Conservation (phyloP, 1,284 basidiomycete species). For the Amylostereum areolatum region DNA sequence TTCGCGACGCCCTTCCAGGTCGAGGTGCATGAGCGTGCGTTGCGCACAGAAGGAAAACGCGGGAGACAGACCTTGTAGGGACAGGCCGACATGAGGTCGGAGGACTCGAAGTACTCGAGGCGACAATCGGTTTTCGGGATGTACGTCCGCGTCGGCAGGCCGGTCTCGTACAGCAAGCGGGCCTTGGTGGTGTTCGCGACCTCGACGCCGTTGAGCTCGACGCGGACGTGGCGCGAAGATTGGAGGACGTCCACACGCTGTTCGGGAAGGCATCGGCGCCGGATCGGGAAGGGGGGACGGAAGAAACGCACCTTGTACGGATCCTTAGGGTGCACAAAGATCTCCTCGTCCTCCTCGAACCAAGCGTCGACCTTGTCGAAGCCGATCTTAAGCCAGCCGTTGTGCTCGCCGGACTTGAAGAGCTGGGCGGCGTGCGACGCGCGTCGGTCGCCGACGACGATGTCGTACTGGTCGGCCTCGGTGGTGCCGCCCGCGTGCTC, state of each 20-base stretch:
- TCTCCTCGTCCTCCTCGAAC: conserved; percentile 64
- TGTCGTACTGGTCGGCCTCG: conserved; percentile 32
- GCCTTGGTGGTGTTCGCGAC: conserved; percentile 53
- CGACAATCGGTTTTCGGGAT: conserved; percentile 52
- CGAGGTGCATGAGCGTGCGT: background rate
- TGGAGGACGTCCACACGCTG: conserved; percentile 56
- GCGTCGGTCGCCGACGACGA: conserved; percentile 36
- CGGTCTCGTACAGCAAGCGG: conserved; percentile 52
- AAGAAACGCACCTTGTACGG: conserved; percentile 50
- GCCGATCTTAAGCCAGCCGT: conserved; percentile 41
- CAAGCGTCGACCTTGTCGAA: conserved; percentile 52
- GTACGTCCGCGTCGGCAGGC: conserved; percentile 51
- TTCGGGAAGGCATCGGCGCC: background rate
- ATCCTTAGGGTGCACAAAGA: conserved; percentile 59
- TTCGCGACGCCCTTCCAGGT: conserved; percentile 1
- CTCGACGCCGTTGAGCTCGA: conserved; percentile 56
- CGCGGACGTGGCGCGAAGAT: conserved; percentile 53
- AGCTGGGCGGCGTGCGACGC: conserved; percentile 36
- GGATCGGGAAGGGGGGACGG: background rate
- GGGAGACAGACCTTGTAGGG: conserved; percentile 53
- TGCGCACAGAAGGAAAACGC: background rate
- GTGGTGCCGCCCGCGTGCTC: conserved; percentile 19
- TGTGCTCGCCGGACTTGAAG: conserved; percentile 35
- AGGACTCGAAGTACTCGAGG: conserved; percentile 43
- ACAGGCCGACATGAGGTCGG: conserved; percentile 42